phyloP scores from a whole-genome alignment of 306 rosid genomes.

The Quercus wislizeni region DNA sequence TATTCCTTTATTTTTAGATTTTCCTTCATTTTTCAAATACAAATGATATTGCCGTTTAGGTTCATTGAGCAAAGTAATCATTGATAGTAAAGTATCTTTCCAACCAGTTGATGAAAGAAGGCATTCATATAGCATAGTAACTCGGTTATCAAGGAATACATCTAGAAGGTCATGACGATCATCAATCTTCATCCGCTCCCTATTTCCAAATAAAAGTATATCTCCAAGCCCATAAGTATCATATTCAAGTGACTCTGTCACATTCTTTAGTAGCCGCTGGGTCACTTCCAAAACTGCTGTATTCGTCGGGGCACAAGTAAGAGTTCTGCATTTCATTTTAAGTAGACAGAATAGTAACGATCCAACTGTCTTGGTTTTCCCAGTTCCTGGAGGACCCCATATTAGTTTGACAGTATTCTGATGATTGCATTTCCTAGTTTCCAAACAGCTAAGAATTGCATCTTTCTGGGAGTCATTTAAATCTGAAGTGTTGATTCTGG shows the following conservation, averaged over 20 bases:
- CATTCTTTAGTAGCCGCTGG: constrained; percentile 17
- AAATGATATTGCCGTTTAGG: constrained; percentile 21
- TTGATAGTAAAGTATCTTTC: background rate
- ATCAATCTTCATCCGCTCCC: constrained; percentile 14
- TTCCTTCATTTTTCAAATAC: constrained; percentile 1
- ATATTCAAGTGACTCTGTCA: background rate
- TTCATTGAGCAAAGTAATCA: constrained; percentile 22
- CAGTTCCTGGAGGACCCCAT: constrained; percentile 77
- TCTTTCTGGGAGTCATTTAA: constrained; percentile 45
- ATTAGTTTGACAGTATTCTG: constrained; percentile 37
- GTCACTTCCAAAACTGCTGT: constrained; percentile 47
- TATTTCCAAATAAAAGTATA: constrained; percentile 27
- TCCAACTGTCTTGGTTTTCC: constrained; percentile 62
- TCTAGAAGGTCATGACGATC: constrained; percentile 1
- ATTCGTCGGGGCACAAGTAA: constrained; percentile 68
- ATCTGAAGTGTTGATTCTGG: constrained; percentile 18
- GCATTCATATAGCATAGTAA: background rate
- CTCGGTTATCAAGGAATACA: constrained; percentile 19
- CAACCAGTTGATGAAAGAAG: constrained; percentile 1
- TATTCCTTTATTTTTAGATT: background rate
- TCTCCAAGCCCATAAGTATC: constrained; percentile 32
- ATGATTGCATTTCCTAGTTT: constrained; percentile 26
- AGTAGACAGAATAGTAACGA: constrained; percentile 30
- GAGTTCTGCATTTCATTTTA: constrained; percentile 35
- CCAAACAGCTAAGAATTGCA: constrained; percentile 41